Percentiles rank a stretch among this genome's conserved stretches.
Evolutionary conservation across 441 rosid genomes (phyloP).

Genomic region (Populus hybrid): DNA sequence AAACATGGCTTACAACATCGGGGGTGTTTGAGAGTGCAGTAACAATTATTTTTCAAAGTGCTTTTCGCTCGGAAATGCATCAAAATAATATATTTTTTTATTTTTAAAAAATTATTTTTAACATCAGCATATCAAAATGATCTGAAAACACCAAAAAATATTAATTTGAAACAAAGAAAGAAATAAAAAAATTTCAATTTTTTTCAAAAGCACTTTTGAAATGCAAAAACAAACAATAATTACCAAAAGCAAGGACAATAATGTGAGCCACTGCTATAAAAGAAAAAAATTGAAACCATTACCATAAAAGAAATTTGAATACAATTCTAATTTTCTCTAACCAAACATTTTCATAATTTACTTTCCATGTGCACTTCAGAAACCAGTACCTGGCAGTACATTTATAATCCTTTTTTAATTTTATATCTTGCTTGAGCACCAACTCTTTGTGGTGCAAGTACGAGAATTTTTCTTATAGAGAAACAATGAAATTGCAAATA

Average conservation of each 20-base stretch:
- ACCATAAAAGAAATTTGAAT: neutral
- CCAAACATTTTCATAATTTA: neutral
- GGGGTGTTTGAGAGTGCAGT: too few relatives aligned
- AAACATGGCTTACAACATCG: neutral
- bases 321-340: neutral
- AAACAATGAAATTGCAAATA: neutral
- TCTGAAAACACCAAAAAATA: too few relatives aligned
- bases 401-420: neutral
- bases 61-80: too few relatives aligned
- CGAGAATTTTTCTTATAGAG: neutral
- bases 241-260: neutral
- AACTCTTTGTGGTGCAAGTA: neutral
- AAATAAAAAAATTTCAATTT: too few relatives aligned
- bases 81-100: too few relatives aligned
- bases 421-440: neutral
- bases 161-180: too few relatives aligned
- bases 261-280: neutral
- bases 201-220: too few relatives aligned
- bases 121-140: too few relatives aligned
- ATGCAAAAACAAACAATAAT: neutral
- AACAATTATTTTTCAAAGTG: too few relatives aligned
- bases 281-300: neutral
- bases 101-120: too few relatives aligned
- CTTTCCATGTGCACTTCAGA: neutral
- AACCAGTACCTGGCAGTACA: neutral